Conservation (phyloP, 139 green algal genomes). For the Chlamydomonas sp. region DNA sequence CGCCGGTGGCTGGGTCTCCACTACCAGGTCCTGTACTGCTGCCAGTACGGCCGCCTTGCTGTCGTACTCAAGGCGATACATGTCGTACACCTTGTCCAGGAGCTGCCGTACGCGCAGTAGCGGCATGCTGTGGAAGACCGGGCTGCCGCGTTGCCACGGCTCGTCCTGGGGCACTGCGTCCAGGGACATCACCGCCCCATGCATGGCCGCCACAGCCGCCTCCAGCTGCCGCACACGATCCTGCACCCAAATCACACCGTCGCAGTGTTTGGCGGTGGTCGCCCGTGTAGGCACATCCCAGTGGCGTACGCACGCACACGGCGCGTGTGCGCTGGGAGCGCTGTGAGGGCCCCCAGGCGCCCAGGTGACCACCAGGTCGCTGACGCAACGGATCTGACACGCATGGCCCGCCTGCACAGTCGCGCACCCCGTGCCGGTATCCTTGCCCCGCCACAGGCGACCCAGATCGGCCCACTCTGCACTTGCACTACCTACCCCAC, state of each 20-base stretch:
- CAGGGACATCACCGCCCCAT: background rate
- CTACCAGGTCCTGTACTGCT: background rate
- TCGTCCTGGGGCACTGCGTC: constrained; percentile 9
- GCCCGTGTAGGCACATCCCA: too few relatives aligned
- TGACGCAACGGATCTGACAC: too few relatives aligned
- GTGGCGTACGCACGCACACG: too few relatives aligned
- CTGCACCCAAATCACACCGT: background rate
- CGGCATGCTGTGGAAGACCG: constrained; percentile 30
- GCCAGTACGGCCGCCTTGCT: constrained; percentile 11
- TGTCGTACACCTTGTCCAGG: constrained; percentile 7
- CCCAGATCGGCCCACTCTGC: background rate
- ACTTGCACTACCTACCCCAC: background rate
- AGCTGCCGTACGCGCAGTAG: constrained; percentile 19
- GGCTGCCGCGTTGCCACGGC: constrained; percentile 11
- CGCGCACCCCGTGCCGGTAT: too few relatives aligned
- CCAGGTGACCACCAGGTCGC: too few relatives aligned
- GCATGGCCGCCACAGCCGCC: background rate
- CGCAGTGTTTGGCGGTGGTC: too few relatives aligned
- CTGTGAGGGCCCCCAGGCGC: too few relatives aligned
- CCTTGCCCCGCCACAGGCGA: too few relatives aligned
- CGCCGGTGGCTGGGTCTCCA: background rate
- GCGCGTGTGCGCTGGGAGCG: too few relatives aligned
- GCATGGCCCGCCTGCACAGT: too few relatives aligned
- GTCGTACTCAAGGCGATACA: constrained; percentile 24
- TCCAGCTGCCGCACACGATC: background rate